phyloP scores from a whole-genome alignment of 2,329 filamentous ascomycete species.

The Trematosphaeria pertusa region DNA sequence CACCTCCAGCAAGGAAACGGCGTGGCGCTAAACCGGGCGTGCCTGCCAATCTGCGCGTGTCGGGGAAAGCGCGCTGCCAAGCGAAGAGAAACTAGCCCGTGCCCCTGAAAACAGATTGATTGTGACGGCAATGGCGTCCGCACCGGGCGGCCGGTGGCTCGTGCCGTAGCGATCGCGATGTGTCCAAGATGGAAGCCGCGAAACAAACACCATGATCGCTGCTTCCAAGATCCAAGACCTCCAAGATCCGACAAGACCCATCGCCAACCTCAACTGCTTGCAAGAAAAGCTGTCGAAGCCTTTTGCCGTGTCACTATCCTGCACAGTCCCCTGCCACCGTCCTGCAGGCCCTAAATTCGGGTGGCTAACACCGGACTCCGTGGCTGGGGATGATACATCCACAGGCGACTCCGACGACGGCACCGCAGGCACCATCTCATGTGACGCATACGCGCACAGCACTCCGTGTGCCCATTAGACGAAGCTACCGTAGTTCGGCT shows the following conservation, averaged over 20 bases:
- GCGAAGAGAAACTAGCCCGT: constrained; percentile 4
- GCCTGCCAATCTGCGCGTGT: constrained; percentile 12
- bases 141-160: too few relatives aligned
- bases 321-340: too few relatives aligned
- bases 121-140: constrained; percentile 10
- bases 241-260: too few relatives aligned
- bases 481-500: constrained; percentile 18
- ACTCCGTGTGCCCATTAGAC: too few relatives aligned
- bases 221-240: not conserved
- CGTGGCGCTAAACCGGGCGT: constrained; percentile 13
- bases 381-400: not conserved
- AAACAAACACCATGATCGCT: not conserved
- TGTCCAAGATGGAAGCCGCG: not conserved
- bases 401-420: too few relatives aligned
- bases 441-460: too few relatives aligned
- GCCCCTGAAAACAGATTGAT: constrained; percentile 15
- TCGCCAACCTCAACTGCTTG: too few relatives aligned
- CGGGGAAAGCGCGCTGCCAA: constrained; percentile 3
- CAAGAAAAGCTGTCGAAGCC: too few relatives aligned
- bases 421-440: too few relatives aligned
- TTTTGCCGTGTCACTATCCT: too few relatives aligned
- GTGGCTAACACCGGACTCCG: not conserved
- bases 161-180: not conserved
- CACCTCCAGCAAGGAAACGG: constrained; percentile 21
- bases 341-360: not conserved